phyloP scores from a whole-genome alignment of 2,329 filamentous ascomycete genomes.

The Pseudomassariella vexata region DNA sequence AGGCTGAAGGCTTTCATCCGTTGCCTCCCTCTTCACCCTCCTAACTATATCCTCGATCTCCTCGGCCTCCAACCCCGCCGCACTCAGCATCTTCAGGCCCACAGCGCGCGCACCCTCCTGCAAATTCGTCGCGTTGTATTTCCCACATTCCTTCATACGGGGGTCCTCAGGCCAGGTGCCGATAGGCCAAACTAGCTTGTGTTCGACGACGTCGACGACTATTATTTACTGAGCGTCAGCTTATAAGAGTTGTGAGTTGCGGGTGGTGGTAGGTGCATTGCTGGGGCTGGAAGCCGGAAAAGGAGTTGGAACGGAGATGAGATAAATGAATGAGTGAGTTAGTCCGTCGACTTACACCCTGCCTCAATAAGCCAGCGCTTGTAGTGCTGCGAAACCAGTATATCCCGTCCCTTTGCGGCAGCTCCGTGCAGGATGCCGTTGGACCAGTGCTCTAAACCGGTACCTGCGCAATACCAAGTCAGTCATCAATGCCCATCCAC shows the following conservation, averaged over 20 bases:
- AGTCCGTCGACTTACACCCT: constrained; percentile 5
- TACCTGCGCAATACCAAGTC: neutral
- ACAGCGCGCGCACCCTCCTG: constrained; percentile 61
- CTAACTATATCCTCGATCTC: constrained; percentile 72
- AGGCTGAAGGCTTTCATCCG: neutral
- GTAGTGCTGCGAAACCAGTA: neutral
- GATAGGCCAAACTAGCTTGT: neutral
- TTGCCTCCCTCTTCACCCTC: constrained; percentile 40
- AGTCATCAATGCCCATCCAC: too few relatives aligned
- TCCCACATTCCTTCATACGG: neutral
- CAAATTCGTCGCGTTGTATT: constrained; percentile 13
- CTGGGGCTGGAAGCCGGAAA: too few relatives aligned
- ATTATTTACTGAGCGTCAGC: neutral
- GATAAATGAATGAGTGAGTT: too few relatives aligned
- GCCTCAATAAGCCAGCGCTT: neutral
- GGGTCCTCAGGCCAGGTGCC: neutral
- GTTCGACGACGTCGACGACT: constrained; percentile 1
- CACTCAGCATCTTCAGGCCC: constrained; percentile 68
- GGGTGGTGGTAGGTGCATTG: too few relatives aligned
- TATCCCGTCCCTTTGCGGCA: neutral
- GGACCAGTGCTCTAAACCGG: neutral
- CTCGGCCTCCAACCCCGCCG: constrained; percentile 66
- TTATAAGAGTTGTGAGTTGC: too few relatives aligned
- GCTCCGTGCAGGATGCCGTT: neutral
- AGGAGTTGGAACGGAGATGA: too few relatives aligned